Evolutionary conservation across 257 asterid genomes (phyloP).

Genomic region (Thymus mandschuricus): DNA sequence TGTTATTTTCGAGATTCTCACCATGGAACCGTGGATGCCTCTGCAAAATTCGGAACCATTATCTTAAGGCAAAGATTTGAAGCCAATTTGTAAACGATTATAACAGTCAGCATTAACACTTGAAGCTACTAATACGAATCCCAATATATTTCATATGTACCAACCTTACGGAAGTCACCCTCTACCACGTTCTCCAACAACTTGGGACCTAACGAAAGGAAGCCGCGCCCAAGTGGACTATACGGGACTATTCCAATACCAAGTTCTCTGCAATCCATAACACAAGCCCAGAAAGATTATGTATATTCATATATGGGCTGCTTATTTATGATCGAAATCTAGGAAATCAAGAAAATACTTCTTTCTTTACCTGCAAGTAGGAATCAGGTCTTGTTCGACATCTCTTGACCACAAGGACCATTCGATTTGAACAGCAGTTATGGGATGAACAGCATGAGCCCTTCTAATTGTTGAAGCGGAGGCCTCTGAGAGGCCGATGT

Average conservation of each 20-base stretch:
- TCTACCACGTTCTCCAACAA: conserved; percentile 23
- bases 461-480: conserved; percentile 62
- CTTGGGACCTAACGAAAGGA: conserved; percentile 40
- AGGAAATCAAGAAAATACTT: neutral
- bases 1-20: conserved; percentile 47
- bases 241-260: conserved; percentile 48
- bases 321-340: no score
- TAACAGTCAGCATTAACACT: neutral
- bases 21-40: conserved; percentile 38
- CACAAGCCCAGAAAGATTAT: neutral
- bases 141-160: conserved; percentile 6
- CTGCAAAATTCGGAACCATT: no score
- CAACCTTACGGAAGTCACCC: conserved; percentile 38
- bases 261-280: conserved; percentile 40
- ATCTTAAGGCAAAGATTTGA: neutral
- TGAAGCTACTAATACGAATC: neutral
- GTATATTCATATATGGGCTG: neutral
- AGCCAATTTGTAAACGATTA: neutral
- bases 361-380: conserved; percentile 61
- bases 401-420: conserved; percentile 67
- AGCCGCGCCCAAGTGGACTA: conserved; percentile 48
- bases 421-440: conserved; percentile 60
- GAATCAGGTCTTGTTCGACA: conserved; percentile 50
- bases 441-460: conserved; percentile 67
- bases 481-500: conserved; percentile 69